Base-by-base conservation (phyloP, 495 filamentous ascomycete species). In the Xylaria cubensis region DNA sequence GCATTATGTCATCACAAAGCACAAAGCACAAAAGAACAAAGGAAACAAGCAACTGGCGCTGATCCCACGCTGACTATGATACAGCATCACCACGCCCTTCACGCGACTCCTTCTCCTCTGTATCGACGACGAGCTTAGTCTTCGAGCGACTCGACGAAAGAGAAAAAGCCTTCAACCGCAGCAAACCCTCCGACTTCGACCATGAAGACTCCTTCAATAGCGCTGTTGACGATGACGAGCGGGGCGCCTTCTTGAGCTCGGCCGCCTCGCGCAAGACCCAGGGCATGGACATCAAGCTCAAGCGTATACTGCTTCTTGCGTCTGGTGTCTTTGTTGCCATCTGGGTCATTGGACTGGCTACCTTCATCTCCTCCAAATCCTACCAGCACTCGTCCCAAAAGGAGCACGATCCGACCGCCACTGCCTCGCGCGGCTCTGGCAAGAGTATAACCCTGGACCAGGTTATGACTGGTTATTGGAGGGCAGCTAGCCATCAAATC, bases 371-470 rank as follows among this genome's bases (percentile, higher is more conserved):
- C 2, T 84, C 87, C 51, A 90, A 91, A 73, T 81, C 87, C 51
- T 93, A 93, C 80, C 85, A 88, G 78, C 88, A 89, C 76, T 76
- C 87, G 8, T 89, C 90, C 26, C 82, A 83, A 29, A 80, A 81
- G 64, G 88, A 89, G 24, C 90, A 94, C 75, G 89, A 95, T 76
- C 90, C 92, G 26, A 82, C 87, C 21, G 90, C 91, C 13, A 92
- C 92, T 1, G 82, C 83, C 19, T 84, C 86, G 46, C 86, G 84
- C 41, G 93, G 92, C 36, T 87, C 87, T 42, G 94, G 93, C 15
- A 96, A 92, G 81, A 88, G 90, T 50, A 86, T 98, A 42, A 95
- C 92, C 3, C 82, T 98, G 19, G 89, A 95, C 62, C 91, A 97
- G 76, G 89, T 97, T 13, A 83, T 95, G 79, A 78, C 72, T 2